A percentile compares a stretch with the other conserved stretches of the same genome.
phyloP scores from a whole-genome alignment of 805 yeast species.

The Monosporozyma siamensis region DNA sequence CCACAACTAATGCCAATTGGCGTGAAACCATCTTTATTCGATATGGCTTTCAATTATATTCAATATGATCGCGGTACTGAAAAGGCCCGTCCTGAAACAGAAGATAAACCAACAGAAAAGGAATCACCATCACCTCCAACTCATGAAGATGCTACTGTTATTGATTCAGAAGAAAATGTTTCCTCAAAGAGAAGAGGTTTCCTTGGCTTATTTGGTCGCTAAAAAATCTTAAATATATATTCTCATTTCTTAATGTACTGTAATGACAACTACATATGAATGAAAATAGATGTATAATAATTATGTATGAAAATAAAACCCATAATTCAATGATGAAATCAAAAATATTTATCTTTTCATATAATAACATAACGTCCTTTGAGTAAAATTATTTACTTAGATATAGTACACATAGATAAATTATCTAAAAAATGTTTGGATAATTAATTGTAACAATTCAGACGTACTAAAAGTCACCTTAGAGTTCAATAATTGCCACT shows the following conservation, averaged over 20 bases:
- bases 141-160: neutral
- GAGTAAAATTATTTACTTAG: too few species aligned
- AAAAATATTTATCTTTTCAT: too few species aligned
- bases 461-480: slow-evolving; percentile 63
- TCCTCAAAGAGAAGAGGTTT: slow-evolving; percentile 46
- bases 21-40: slow-evolving; percentile 85
- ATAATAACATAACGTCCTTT: neutral
- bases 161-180: neutral
- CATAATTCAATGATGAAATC: too few species aligned
- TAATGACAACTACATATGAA: too few species aligned
- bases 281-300: neutral
- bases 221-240: slow-evolving; percentile 1
- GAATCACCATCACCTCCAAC: slow-evolving; percentile 12
- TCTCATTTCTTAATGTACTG: too few species aligned
- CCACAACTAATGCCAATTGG: slow-evolving; percentile 51
- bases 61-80: slow-evolving; percentile 30
- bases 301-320: too few species aligned
- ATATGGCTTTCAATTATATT: slow-evolving; percentile 78
- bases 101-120: neutral
- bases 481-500: slow-evolving; percentile 52
- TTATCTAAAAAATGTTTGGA: slow-evolving; percentile 46
- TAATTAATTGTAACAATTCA: slow-evolving; percentile 56
- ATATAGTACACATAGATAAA: neutral
- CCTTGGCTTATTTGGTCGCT: slow-evolving; percentile 64
- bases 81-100: neutral